A percentile compares a stretch with the other conserved stretches of the same genome.
Evolutionary conservation across 176 grass and related monocot genomes (phyloP).

Genomic region (Avena sativa): DNA sequence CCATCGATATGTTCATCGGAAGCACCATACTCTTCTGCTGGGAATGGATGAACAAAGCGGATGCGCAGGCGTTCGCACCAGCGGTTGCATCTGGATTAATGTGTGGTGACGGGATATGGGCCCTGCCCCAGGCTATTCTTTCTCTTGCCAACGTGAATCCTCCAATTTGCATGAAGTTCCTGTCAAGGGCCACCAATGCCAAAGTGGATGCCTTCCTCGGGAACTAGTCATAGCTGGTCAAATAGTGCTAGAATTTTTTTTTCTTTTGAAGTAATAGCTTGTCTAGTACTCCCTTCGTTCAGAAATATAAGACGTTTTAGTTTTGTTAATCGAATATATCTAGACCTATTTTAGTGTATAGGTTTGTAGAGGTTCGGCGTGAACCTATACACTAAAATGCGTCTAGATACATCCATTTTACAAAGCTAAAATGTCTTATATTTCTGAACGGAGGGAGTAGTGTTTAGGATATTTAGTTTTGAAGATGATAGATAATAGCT

Average conservation of each 20-base stretch:
- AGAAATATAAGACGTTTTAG: no score
- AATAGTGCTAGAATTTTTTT: conserved; percentile 1
- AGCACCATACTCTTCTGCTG: conserved; percentile 52
- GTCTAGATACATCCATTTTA: no score
- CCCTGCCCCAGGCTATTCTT: conserved; percentile 58
- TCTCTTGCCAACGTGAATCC: conserved; percentile 59
- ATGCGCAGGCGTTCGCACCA: conserved; percentile 45
- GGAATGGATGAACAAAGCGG: conserved; percentile 53
- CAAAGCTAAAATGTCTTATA: no score
- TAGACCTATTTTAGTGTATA: no score
- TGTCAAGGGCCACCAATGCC: conserved; percentile 53
- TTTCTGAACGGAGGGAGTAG: background rate
- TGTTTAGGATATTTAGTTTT: background rate
- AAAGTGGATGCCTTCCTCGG: conserved; percentile 58
- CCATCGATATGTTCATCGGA: conserved; percentile 68
- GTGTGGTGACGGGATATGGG: conserved; percentile 65
- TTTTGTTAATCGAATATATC: no score
- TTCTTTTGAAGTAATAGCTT: background rate
- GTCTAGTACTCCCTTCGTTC: background rate
- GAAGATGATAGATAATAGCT: background rate
- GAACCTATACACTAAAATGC: no score
- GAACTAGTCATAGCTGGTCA: conserved; percentile 11
- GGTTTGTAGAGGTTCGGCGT: no score
- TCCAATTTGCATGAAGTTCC: conserved; percentile 76
- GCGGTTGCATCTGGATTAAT: conserved; percentile 63